Base-by-base conservation (phyloP, 2,329 filamentous ascomycete genomes). In the Arthrobotrys iridis region DNA sequence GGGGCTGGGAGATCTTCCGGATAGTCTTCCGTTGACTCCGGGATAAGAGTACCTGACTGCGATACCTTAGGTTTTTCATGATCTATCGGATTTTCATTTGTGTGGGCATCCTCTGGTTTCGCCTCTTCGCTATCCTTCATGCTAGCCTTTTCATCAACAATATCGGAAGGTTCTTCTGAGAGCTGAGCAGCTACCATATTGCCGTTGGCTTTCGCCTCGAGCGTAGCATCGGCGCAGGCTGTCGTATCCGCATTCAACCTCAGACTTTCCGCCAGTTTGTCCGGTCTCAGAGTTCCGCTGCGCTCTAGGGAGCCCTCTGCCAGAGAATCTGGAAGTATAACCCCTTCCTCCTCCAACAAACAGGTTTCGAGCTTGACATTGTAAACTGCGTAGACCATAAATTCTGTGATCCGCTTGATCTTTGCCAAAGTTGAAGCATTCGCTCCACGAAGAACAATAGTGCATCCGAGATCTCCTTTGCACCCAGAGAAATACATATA, bases 341-440 rank as follows among this genome's bases (percentile, higher is more conserved):
- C 91, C 78, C 93, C 96, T 79, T 96, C 93, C 81, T 99, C 95
- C 60, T 92, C 88, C 87, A 99, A 92, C 48, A 99, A 85, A 79
- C 92, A 97, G 0, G 95, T 97, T 83, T 99, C 95, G 11, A 99
- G 86, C 81, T 96, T 97, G 62, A 99, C 85, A 79, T 97, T 99
- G 83, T 99, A 99, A 10, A 98, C 93, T 18, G 99, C 96, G 79
- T 98, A 99, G 37, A 96, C 91, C 94, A 99, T 97, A 81, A 99
- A 98, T 81, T 99, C 95, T 8, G 94, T 95, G 78, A 99, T 95
- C 60, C 89, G 88, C 83, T 99, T 99, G 82, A 99, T 89, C 79
- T 89, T 91, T 0, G 88, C 85, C 15, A 99, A 85, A 0, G 89
- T 85, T 52, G 87, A 84, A 28, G 89, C 89, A 72, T 91, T 89